Conservation (phyloP, 441 rosid species). For the Metrosideros polymorpha region DNA sequence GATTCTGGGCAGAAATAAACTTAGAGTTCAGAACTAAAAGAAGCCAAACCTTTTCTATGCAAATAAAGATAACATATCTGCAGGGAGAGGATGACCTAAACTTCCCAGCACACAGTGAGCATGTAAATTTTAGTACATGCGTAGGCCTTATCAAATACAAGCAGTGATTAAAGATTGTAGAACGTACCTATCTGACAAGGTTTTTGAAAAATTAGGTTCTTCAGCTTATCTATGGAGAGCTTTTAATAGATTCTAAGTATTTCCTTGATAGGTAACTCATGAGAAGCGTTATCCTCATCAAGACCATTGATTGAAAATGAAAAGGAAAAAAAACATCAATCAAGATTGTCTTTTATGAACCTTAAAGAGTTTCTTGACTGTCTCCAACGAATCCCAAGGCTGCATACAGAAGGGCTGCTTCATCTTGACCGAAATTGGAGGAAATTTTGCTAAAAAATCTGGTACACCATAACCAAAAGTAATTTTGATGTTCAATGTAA, state of each 20-base stretch:
- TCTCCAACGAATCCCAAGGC: conserved; percentile 77
- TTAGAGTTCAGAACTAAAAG: not conserved
- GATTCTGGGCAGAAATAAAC: not conserved
- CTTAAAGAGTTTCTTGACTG: conserved; percentile 90
- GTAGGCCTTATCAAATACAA: not conserved
- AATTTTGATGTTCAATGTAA: not conserved
- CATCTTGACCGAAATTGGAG: conserved; percentile 78
- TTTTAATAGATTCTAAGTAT: not conserved
- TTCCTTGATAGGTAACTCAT: not conserved
- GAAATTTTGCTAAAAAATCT: conserved; percentile 81
- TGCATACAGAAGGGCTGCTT: conserved; percentile 67
- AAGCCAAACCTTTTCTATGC: not conserved
- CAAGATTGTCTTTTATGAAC: conserved; percentile 20
- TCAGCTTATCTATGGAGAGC: not conserved
- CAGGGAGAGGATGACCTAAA: not conserved
- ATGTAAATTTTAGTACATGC: not conserved
- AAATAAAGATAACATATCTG: not conserved
- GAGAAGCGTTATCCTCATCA: not conserved
- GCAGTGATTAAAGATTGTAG: not conserved
- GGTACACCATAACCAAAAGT: not conserved
- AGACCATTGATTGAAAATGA: not conserved
- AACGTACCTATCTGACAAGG: not conserved
- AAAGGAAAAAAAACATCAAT: not conserved
- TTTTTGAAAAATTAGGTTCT: not conserved
- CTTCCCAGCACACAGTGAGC: not conserved